Evolutionary conservation across 139 green algal species (phyloP).

Genomic region (Chlorella sp.): DNA sequence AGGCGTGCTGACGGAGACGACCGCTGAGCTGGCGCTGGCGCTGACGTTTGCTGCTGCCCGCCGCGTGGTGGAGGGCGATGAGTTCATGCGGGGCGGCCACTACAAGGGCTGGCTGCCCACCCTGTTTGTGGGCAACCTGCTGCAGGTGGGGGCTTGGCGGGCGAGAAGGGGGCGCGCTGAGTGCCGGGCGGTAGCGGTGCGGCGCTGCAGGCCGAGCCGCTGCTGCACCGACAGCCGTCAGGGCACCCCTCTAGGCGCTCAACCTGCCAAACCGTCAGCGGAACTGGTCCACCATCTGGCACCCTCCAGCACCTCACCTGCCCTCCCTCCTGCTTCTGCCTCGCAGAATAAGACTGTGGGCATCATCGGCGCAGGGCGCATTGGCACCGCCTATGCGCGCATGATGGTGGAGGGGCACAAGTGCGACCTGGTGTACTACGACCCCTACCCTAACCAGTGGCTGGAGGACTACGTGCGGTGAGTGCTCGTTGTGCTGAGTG

Average conservation of each 20-base stretch:
- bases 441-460: slow-evolving; percentile 91
- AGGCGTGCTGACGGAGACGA: slow-evolving; percentile 96
- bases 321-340: not conserved
- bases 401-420: slow-evolving; percentile 99
- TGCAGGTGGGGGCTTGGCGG: slow-evolving; percentile 50
- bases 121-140: slow-evolving; percentile 92
- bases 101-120: slow-evolving; percentile 98
- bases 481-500: slow-evolving; percentile 53
- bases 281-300: no score
- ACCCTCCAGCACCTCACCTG: not conserved
- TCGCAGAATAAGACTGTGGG: slow-evolving; percentile 92
- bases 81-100: slow-evolving; percentile 95
- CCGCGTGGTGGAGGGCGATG: slow-evolving; percentile 93
- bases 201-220: no score
- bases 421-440: slow-evolving; percentile 98
- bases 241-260: no score
- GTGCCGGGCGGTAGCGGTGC: no score
- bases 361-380: slow-evolving; percentile 96
- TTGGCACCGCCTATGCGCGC: slow-evolving; percentile 93
- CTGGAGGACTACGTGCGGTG: slow-evolving; percentile 76
- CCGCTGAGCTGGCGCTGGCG: slow-evolving; percentile 94
- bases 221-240: no score
- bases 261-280: not conserved
- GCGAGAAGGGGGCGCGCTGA: no score
- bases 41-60: slow-evolving; percentile 94